Evolutionary conservation across 1,284 basidiomycete genomes (phyloP).

Genomic region (Apiotrichum gracile): DNA sequence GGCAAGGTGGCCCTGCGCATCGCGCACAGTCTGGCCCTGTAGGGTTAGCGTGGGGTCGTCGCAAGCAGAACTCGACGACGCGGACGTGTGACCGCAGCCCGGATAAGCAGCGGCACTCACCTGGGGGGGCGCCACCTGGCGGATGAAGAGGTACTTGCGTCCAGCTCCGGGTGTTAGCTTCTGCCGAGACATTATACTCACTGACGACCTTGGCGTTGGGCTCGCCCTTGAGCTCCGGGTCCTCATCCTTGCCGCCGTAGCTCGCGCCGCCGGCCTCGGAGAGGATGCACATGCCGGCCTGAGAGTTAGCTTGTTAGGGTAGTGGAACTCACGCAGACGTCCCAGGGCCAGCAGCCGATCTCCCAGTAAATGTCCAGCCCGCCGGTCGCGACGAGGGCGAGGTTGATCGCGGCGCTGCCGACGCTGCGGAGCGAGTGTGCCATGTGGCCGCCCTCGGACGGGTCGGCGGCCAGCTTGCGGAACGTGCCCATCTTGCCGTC

Average conservation of each 20-base stretch:
- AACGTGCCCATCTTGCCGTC: constrained; percentile 68
- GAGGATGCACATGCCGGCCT: constrained; percentile 84
- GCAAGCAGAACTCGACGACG: not conserved
- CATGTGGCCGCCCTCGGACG: constrained; percentile 69
- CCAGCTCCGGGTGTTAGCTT: constrained; percentile 51
- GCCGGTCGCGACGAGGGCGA: constrained; percentile 74
- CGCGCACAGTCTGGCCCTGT: constrained; percentile 56
- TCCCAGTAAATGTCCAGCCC: constrained; percentile 72
- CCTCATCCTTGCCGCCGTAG: constrained; percentile 57
- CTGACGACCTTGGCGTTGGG: constrained; percentile 59
- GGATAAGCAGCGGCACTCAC: not conserved
- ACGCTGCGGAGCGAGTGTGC: constrained; percentile 75
- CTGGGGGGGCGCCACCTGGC: constrained; percentile 33
- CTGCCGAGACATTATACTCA: constrained; percentile 8
- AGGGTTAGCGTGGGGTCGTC: not conserved
- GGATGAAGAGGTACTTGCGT: constrained; percentile 77
- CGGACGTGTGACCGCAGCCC: not conserved
- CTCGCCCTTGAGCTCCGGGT: constrained; percentile 20
- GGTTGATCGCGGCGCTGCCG: constrained; percentile 82
- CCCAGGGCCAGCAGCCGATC: constrained; percentile 83
- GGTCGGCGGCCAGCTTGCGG: constrained; percentile 69
- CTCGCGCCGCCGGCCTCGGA: constrained; percentile 79
- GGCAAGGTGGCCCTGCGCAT: constrained; percentile 73
- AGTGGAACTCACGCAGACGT: constrained; percentile 62
- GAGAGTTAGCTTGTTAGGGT: not conserved